A percentile compares a stretch with the other conserved stretches of the same genome.
These are phyloP conservation scores for Kazachstania africana DNA, from an alignment of 805 yeast species.

Conservation along the genomic window DNA sequence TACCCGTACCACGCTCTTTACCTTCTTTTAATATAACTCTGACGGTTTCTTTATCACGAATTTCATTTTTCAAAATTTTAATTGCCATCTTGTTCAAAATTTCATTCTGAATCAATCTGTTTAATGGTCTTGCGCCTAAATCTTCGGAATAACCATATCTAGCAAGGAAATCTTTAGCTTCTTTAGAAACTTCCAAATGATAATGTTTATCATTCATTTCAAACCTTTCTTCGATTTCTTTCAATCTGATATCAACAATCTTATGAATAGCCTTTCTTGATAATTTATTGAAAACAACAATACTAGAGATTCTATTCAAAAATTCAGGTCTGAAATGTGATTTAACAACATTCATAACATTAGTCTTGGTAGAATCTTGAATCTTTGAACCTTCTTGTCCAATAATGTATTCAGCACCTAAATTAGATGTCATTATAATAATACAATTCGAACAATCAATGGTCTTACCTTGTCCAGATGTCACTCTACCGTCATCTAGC, in stretches of 20 bases:
- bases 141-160: constrained; percentile 83
- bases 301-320: constrained; percentile 88
- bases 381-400: constrained; percentile 54
- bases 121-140: constrained; percentile 94
- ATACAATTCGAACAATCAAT: constrained; percentile 88
- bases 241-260: constrained; percentile 77
- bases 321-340: constrained; percentile 95
- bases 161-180: constrained; percentile 73
- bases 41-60: constrained; percentile 81
- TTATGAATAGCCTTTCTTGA: constrained; percentile 84
- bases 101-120: constrained; percentile 81
- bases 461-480: constrained; percentile 88
- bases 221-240: constrained; percentile 79
- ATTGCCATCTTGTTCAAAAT: constrained; percentile 82
- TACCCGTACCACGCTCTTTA: constrained; percentile 9
- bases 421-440: constrained; percentile 91
- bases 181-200: constrained; percentile 57
- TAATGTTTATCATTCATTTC: constrained; percentile 72
- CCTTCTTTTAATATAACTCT: constrained; percentile 36
- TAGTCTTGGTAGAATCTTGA: constrained; percentile 54
- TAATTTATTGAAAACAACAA: constrained; percentile 84
- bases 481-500: constrained; percentile 92
- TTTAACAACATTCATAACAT: constrained; percentile 75
- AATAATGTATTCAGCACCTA: constrained; percentile 86
- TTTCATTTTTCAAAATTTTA: constrained; percentile 76